These are phyloP conservation scores for Aspergillus saccharolyticus DNA, from an alignment of 495 filamentous ascomycete genomes.

Conservation along the genomic window DNA sequence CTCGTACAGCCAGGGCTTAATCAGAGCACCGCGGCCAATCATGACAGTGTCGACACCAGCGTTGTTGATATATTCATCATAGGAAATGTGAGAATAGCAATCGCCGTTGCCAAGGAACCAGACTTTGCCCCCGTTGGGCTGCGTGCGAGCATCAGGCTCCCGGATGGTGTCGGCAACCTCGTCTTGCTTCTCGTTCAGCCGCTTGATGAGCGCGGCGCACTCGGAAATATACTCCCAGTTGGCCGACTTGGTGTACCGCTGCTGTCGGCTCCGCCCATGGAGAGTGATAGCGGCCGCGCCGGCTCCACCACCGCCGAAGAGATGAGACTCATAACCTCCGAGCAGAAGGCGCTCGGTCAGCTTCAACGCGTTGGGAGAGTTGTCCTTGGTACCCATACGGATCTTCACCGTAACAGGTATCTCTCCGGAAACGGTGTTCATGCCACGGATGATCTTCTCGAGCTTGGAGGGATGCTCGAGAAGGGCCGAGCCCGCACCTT, in stretches of 20 bases:
- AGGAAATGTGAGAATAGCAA: constrained; percentile 88
- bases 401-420: constrained; percentile 93
- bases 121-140: constrained; percentile 58
- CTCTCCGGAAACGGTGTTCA: constrained; percentile 85
- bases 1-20: constrained; percentile 98
- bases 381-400: constrained; percentile 81
- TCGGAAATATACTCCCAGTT: constrained; percentile 94
- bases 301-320: constrained; percentile 56
- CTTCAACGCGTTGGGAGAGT: constrained; percentile 71
- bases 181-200: constrained; percentile 61
- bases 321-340: constrained; percentile 61
- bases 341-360: constrained; percentile 77
- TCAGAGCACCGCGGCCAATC: constrained; percentile 83
- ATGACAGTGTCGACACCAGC: constrained; percentile 82
- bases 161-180: constrained; percentile 65
- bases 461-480: constrained; percentile 78
- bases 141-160: constrained; percentile 63
- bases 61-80: constrained; percentile 69
- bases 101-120: constrained; percentile 97
- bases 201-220: constrained; percentile 76
- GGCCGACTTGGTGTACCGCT: constrained; percentile 82
- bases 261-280: constrained; percentile 88
- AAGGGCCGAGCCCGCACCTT: constrained; percentile 90
- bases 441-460: constrained; percentile 86
- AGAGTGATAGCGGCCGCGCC: constrained; percentile 91